Percentiles rank a stretch among this genome's conserved stretches.
Evolutionary conservation across 2,329 filamentous ascomycete genomes (phyloP).

Genomic region (Neophaeococcomyces mojaviensis): DNA sequence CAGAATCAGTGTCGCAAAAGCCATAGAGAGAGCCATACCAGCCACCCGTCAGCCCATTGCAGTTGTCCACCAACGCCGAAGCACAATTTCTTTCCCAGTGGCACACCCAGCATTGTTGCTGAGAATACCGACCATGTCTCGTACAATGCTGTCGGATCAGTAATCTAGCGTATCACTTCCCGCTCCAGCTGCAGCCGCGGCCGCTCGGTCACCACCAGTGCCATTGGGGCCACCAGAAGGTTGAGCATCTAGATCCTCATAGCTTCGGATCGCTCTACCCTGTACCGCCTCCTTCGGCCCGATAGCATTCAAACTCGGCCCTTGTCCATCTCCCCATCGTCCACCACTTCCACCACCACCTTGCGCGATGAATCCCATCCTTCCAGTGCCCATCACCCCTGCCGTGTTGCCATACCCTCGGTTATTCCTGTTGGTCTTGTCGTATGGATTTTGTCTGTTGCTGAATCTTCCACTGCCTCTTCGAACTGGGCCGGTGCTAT

Average conservation of each 20-base stretch:
- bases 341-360: constrained; percentile 45
- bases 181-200: constrained; percentile 15
- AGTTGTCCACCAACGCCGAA: too few species aligned
- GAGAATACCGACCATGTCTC: too few species aligned
- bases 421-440: constrained; percentile 35
- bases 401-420: constrained; percentile 26
- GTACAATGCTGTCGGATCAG: neutral
- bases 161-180: constrained; percentile 16
- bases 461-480: constrained; percentile 57
- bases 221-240: constrained; percentile 14
- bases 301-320: constrained; percentile 63
- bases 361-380: constrained; percentile 32
- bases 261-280: constrained; percentile 88
- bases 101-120: too few species aligned
- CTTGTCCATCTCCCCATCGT: constrained; percentile 64
- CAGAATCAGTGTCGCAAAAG: too few species aligned
- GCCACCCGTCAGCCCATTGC: too few species aligned
- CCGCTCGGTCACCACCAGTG: constrained; percentile 31
- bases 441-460: constrained; percentile 65
- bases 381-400: constrained; percentile 29
- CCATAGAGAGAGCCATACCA: too few species aligned
- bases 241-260: constrained; percentile 84
- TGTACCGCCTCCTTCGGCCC: constrained; percentile 87
- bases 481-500: constrained; percentile 56
- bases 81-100: too few species aligned